Evolutionary conservation across 139 green algal species (phyloP).

Genomic region (Tetratostichococcus sp.): DNA sequence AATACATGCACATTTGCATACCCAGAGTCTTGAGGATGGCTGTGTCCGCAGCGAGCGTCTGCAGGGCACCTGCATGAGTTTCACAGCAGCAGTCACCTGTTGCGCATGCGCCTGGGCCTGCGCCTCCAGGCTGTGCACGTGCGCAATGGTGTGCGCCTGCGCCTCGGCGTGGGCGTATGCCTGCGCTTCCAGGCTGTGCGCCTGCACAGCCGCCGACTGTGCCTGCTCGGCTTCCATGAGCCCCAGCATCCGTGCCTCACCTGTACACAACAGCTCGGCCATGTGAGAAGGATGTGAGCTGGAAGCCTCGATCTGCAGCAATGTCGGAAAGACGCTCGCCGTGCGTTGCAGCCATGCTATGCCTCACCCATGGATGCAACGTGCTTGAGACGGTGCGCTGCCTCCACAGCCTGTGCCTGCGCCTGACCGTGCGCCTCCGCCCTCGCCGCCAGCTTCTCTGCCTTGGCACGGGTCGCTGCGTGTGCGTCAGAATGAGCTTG

Average conservation of each 20-base stretch:
- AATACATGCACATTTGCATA: too few relatives aligned
- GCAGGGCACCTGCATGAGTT: too few relatives aligned
- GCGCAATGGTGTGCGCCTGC: conserved; percentile 26
- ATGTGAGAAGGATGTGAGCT: too few relatives aligned
- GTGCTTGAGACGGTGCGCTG: conserved; percentile 14
- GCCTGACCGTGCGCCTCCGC: conserved; percentile 25
- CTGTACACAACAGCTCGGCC: too few relatives aligned
- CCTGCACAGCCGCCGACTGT: conserved; percentile 22
- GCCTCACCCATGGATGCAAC: not conserved
- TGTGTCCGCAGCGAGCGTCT: too few relatives aligned
- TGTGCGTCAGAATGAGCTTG: conserved; percentile 22
- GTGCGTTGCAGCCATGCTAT: too few relatives aligned
- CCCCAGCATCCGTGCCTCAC: not conserved
- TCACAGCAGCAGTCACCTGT: too few relatives aligned
- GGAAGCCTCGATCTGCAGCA: too few relatives aligned
- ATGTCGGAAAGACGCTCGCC: too few relatives aligned
- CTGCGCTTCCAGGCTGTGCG: conserved; percentile 31
- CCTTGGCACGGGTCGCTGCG: conserved; percentile 17
- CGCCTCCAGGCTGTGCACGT: conserved; percentile 33
- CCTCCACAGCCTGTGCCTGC: conserved; percentile 15
- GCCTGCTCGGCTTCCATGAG: conserved; percentile 1
- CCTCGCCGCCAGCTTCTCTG: conserved; percentile 17
- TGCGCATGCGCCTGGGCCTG: conserved; percentile 54
- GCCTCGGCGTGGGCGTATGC: conserved; percentile 34
- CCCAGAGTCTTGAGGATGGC: too few relatives aligned